Evolutionary conservation across 106 monocot species (phyloP).

Genomic region (Agapanthus africanus): DNA sequence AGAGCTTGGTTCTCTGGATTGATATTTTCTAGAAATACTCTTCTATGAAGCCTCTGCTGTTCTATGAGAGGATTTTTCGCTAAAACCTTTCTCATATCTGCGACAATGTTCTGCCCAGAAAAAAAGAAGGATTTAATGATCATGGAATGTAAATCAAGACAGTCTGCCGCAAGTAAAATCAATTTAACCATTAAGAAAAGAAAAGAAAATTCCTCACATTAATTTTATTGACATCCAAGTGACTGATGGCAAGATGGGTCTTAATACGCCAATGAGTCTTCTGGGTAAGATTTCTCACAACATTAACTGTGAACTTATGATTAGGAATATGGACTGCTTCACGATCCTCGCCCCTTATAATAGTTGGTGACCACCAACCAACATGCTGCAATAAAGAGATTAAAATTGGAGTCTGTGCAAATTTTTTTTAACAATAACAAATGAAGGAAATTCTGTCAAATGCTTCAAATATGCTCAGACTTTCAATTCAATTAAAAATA

Average conservation of each 20-base stretch:
- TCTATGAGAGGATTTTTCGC: slow-evolving; percentile 99
- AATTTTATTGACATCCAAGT: slow-evolving; percentile 94
- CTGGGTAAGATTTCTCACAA: slow-evolving; percentile 93
- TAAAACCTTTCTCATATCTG: slow-evolving; percentile 97
- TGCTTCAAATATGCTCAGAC: neutral
- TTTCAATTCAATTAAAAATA: neutral
- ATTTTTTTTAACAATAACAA: neutral
- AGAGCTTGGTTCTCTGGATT: slow-evolving; percentile 96
- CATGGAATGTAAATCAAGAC: neutral
- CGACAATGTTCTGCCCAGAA: slow-evolving; percentile 72
- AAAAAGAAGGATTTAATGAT: too few species aligned
- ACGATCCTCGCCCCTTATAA: slow-evolving; percentile 95
- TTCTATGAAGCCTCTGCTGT: slow-evolving; percentile 93
- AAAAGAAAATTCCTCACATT: slow-evolving; percentile 42
- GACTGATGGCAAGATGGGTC: slow-evolving; percentile 94
- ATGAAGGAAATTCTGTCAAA: neutral
- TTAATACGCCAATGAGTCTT: slow-evolving; percentile 99
- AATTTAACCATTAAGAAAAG: slow-evolving; percentile 1
- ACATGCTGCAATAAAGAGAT: slow-evolving; percentile 51
- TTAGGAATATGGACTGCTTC: slow-evolving; percentile 99
- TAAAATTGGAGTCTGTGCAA: neutral
- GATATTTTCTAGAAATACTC: slow-evolving; percentile 92
- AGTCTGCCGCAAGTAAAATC: neutral
- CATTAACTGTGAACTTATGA: slow-evolving; percentile 88
- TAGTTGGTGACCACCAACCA: slow-evolving; percentile 98